Percentiles rank a stretch among this genome's conserved stretches.
Evolutionary conservation across 768 basidiomycete genomes (phyloP).

Genomic region (Pleurotus giganteus): DNA sequence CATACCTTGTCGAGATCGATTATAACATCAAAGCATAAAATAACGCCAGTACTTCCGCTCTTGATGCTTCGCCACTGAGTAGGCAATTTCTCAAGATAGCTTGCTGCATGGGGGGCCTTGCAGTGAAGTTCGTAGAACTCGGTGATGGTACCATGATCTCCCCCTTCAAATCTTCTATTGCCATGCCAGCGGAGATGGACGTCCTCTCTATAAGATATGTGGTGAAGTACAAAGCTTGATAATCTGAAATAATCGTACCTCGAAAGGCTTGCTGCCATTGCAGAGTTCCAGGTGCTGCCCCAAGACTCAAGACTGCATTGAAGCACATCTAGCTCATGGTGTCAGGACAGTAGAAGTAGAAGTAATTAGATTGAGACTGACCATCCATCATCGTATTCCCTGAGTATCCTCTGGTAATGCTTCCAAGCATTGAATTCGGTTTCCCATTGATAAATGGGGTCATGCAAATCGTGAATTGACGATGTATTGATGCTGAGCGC

Average conservation of each 20-base stretch:
- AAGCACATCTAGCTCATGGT: background rate
- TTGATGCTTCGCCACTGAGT: background rate
- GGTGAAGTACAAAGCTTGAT: background rate
- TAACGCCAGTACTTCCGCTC: background rate
- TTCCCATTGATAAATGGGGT: background rate
- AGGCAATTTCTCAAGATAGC: background rate
- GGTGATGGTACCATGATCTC: background rate
- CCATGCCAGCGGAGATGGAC: background rate
- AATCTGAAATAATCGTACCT: background rate
- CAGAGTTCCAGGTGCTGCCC: background rate
- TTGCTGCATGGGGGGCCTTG: background rate
- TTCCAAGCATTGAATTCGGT: background rate
- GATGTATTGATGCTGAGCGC: background rate
- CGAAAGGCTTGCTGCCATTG: background rate
- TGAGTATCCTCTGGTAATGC: background rate
- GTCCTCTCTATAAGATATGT: background rate
- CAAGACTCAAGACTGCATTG: background rate
- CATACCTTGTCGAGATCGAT: background rate
- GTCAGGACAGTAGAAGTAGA: background rate
- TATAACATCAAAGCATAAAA: background rate
- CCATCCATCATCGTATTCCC: background rate
- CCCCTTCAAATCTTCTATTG: background rate
- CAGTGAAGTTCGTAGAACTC: background rate
- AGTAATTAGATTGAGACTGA: background rate
- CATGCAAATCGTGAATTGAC: background rate